Evolutionary conservation across 208 protist species (phyloP), one percentile per base, ranked within the genome.

Genomic region (Leishmania aethiopica): DNA sequence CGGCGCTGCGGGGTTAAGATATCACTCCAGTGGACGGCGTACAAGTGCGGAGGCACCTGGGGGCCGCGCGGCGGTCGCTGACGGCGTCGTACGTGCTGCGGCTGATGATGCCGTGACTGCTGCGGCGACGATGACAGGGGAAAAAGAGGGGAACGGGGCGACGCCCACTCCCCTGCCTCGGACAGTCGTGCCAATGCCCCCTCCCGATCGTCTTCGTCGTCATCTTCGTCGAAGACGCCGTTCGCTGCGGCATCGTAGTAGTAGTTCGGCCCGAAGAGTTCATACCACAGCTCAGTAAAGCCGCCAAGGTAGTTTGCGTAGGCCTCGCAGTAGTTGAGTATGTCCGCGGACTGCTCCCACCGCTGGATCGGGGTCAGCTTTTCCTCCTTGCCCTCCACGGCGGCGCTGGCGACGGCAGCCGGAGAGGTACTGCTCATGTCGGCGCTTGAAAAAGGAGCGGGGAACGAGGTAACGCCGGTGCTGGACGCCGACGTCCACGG

Each of bases 231-330:
- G 49, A 15, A 22, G 32, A 32, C 22, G n/a, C 25, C 47, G n/a
- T 49, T 55, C 6, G 57, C 35, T 2, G 13, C 15, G 70, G 40
- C n/a, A 40, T n/a, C 42, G 40, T 84, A 81, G 51, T 35, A 76
- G 81, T 94, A 91, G 60, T 86, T 77, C 0, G 78, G 55, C 19
- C 89, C 89, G 79, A 96, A 96, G 8, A 96, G 84, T 75, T 91
- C 84, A n/a, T 79, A 83, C 93, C 93, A 96, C 32, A 94, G 73
- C 74, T 66, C 70, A 64, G 85, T 77, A 69, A 95, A 96, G 72
- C 85, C 85, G 17, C 42, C 42, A 4, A 96, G 79, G 73, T 88
- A 88, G n/a, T 89, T 88, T 2, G 75, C 75, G 70, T 95, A 95
- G 42, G 82, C 84, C 79, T 89, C 75, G 53, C 79, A 81, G 79